Conservation (phyloP, 257 asterid species). For the Misopates orontium region DNA sequence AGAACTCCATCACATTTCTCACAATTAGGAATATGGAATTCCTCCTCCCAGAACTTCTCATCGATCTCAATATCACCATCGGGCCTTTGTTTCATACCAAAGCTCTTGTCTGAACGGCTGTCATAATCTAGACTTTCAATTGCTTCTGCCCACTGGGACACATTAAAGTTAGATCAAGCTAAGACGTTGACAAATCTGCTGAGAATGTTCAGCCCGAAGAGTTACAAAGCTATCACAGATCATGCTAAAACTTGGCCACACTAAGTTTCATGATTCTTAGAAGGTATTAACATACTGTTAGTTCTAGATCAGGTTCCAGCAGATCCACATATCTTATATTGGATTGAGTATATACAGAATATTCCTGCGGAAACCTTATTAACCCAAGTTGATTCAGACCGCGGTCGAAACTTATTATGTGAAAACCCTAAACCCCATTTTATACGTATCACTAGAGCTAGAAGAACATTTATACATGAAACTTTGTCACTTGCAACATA, state of each 20-base stretch:
- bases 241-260: not conserved
- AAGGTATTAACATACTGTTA: not conserved
- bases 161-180: not conserved
- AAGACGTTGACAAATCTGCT: not conserved
- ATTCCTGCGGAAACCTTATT: not conserved
- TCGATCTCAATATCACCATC: conserved; percentile 98
- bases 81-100: conserved; percentile 95
- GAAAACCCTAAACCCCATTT: not conserved
- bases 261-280: too few species aligned
- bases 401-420: not conserved
- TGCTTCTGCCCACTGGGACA: conserved; percentile 96
- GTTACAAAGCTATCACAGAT: not conserved
- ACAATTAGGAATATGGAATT: conserved; percentile 76
- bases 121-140: conserved; percentile 87
- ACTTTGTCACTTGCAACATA: not conserved
- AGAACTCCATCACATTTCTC: conserved; percentile 67
- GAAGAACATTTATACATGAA: not conserved
- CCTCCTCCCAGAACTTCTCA: conserved; percentile 98
- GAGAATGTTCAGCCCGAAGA: not conserved
- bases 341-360: not conserved
- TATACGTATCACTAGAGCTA: not conserved
- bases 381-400: conserved; percentile 1
- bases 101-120: conserved; percentile 85
- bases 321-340: not conserved
- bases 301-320: not conserved